Evolutionary conservation across 768 basidiomycete species (phyloP).

Genomic region (Hypsizygus marmoreus): DNA sequence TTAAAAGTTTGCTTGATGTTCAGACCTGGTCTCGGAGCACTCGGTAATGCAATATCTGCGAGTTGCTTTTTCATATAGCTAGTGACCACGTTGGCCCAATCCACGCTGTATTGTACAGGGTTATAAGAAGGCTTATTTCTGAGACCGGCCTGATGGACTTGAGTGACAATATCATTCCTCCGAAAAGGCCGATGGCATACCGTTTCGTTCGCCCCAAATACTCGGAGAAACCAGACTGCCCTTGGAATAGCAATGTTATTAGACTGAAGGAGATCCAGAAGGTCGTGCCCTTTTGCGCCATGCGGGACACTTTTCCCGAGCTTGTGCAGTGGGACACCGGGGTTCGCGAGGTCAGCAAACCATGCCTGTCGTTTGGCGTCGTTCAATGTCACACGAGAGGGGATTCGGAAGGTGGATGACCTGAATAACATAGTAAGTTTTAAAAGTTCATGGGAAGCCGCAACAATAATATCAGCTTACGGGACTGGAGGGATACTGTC

Average conservation of each 20-base stretch:
- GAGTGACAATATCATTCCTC: constrained; percentile 4
- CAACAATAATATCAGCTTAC: constrained; percentile 44
- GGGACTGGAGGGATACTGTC: constrained; percentile 61
- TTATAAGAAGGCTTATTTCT: constrained; percentile 81
- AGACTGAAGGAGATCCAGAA: constrained; percentile 75
- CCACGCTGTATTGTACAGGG: constrained; percentile 80
- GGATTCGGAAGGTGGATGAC: constrained; percentile 72
- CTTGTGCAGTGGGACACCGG: constrained; percentile 77
- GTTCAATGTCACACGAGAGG: constrained; percentile 79
- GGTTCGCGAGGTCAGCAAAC: constrained; percentile 83
- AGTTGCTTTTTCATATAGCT: constrained; percentile 84
- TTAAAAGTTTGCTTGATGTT: constrained; percentile 88
- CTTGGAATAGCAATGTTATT: constrained; percentile 78
- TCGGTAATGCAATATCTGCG: constrained; percentile 76
- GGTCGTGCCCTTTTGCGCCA: constrained; percentile 81
- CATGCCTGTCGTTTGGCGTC: constrained; percentile 79
- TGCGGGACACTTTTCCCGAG: constrained; percentile 86
- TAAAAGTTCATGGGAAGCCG: no score
- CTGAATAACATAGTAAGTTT: no score
- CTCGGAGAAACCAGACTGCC: constrained; percentile 86
- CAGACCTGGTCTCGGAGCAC: constrained; percentile 70
- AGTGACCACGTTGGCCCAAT: constrained; percentile 83
- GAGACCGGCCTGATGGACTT: constrained; percentile 56
- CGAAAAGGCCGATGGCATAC: constrained; percentile 35
- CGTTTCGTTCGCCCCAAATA: constrained; percentile 86